phyloP scores from a whole-genome alignment of 768 basidiomycete species.

The Gymnopilus dilepis region DNA sequence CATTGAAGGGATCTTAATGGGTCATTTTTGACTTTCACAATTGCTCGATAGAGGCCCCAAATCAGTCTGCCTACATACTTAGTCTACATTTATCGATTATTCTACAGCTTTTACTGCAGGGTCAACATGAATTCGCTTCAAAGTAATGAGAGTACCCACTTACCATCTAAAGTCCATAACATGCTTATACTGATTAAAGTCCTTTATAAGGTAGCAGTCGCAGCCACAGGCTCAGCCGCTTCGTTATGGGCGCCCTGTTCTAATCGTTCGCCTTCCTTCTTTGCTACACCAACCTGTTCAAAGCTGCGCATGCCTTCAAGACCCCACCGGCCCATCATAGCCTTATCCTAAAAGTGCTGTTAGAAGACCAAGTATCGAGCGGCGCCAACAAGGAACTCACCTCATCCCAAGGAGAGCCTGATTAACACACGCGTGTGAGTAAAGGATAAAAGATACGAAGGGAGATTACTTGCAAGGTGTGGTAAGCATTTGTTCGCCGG shows the following conservation, averaged over 20 bases:
- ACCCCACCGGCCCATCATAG: slow-evolving; percentile 94
- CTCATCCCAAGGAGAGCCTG: slow-evolving; percentile 95
- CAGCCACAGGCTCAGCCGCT: slow-evolving; percentile 8
- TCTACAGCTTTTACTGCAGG: neutral
- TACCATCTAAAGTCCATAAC: neutral
- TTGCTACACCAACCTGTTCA: slow-evolving; percentile 63
- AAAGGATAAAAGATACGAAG: slow-evolving; percentile 2
- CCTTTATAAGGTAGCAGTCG: neutral
- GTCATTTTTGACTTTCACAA: no score
- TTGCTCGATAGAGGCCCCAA: no score
- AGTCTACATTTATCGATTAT: neutral
- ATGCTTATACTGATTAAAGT: neutral
- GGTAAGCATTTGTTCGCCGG: slow-evolving; percentile 97
- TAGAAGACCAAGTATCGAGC: slow-evolving; percentile 9
- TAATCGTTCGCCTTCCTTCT: slow-evolving; percentile 27
- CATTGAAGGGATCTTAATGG: no score
- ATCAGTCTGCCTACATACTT: neutral
- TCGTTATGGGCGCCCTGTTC: slow-evolving; percentile 10
- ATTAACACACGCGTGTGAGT: slow-evolving; percentile 6
- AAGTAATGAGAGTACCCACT: neutral
- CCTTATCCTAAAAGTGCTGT: slow-evolving; percentile 68
- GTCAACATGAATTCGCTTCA: neutral
- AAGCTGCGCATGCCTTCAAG: slow-evolving; percentile 91
- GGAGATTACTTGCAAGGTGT: slow-evolving; percentile 84
- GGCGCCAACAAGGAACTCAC: slow-evolving; percentile 39